Evolutionary conservation across 768 basidiomycete genomes (phyloP), one percentile per base, ranked within the genome.

Genomic region (Tulasnella sp.): DNA sequence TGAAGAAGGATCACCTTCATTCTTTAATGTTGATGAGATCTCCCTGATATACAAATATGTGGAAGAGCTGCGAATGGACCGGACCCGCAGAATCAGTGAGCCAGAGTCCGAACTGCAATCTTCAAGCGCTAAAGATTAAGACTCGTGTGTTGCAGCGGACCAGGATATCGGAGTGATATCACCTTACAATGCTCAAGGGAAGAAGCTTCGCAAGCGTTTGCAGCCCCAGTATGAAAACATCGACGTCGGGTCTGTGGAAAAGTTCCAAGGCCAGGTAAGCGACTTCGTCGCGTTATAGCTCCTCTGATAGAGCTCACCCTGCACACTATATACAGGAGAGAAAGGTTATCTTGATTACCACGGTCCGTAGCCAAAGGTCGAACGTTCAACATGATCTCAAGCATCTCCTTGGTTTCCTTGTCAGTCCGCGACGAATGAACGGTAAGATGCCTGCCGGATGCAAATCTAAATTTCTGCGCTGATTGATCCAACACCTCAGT

Each of bases 11-110:
- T 92, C 91, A 0, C 92, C 92, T 1, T 92, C 91, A 0, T 93
- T 91, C 84, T 93, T 92, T 86, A 93, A 93, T 79, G 87, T 89
- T 46, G 87, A 90, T 38, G 91, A 93, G 81, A 87, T 86, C 0
- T 82, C 88, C 0, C 88, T 89, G 71, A 89, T 92, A 73, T 89
- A 89, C 81, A 81, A 82, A 0, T 92, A 92, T 76, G 83, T 85
- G 84, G 77, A 76, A 82, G 62, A 82, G 81, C 83, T 88, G 40
- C 78, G 86, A 27, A 80, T 79, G 0, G 85, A 89, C 75, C 82
- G 84, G 31, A 36, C 42, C 18, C 76, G 77, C 8, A 36, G 79
- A 10, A 76, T 82, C n/a, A 74, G 81, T 82, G 71, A 71, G 79
- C 71, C n/a, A n/a, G n/a, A n/a, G n/a, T n/a, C n/a, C 24, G 40